Base-by-base conservation (phyloP, 2,329 filamentous ascomycete genomes). In the Nothomitra cinnamomea region DNA sequence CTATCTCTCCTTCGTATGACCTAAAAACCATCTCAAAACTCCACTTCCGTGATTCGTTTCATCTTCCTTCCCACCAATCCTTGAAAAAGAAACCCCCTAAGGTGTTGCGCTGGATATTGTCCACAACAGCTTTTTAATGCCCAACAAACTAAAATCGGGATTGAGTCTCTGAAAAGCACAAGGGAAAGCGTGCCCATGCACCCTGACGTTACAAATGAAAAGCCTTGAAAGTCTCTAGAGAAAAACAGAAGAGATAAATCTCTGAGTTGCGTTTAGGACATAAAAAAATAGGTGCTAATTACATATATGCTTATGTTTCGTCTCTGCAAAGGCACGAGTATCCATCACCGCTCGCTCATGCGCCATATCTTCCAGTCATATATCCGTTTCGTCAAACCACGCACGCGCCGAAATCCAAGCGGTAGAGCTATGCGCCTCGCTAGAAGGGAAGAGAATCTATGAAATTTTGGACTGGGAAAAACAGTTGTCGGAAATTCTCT, bases 401-500 rank as follows among this genome's bases (percentile, higher is more conserved):
- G 15, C 21, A 7, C 36, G 15, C 36, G 36, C 51, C 36, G 24
- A 42, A 35, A 42, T 35, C 32, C 32, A 53, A 47, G 51, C 36
- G 40, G 41, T 17, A 22, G 51, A 19, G 17, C n/a, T 53, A 32
- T 36, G 41, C 17, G 32, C 25, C 25, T 35, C 40, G 32, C 40
- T 53, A 47, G 41, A 51, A 42, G 41, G 51, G 17, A 36, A 41
- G 25, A 42, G 41, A 47, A 43, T 53, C 36, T 36, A 53, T 24
- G 51, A 53, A 41, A 53, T 53, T 35, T 3, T 21, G 19, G 51
- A 53, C 51, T 53, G 51, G 51, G 32, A 28, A 48, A 25, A 48
- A 28, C 38, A 24, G 28, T 42, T 90, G 85, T 53, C 87, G 83
- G 50, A 69, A 67, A 52, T 75, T 72, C 59, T 73, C 69, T 56